Evolutionary conservation across 2,329 filamentous ascomycete genomes (phyloP).

Genomic region (Pestalotiopsis sp.): DNA sequence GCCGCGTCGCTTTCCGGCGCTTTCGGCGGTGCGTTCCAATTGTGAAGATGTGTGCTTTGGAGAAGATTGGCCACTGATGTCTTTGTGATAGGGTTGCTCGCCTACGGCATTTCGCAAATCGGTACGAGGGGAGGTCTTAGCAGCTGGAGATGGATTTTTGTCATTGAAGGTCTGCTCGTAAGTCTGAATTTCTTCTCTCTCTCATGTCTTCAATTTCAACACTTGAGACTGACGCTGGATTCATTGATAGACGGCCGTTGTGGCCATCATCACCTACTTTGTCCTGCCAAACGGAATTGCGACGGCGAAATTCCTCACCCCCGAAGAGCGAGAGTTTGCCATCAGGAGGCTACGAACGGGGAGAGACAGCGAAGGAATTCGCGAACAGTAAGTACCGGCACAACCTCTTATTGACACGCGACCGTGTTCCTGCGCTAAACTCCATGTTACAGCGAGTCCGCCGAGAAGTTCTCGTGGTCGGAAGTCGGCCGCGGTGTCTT

Average conservation of each 20-base stretch:
- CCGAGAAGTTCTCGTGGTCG: slow-evolving; percentile 60
- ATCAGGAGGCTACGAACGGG: slow-evolving; percentile 43
- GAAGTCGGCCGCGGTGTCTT: slow-evolving; percentile 65
- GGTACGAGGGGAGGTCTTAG: slow-evolving; percentile 54
- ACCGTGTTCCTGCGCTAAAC: not conserved
- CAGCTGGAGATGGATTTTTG: slow-evolving; percentile 66
- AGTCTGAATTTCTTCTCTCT: slow-evolving; percentile 21
- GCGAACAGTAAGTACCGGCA: not conserved
- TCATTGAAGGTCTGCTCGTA: slow-evolving; percentile 59
- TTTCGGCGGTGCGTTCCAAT: slow-evolving; percentile 52
- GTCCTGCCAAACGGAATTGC: slow-evolving; percentile 59
- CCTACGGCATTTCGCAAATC: slow-evolving; percentile 63
- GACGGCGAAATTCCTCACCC: slow-evolving; percentile 55
- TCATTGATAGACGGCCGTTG: slow-evolving; percentile 50
- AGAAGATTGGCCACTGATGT: not conserved
- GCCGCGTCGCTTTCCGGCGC: slow-evolving; percentile 67
- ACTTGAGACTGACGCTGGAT: slow-evolving; percentile 4
- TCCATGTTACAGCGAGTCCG: slow-evolving; percentile 26
- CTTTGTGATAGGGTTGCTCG: slow-evolving; percentile 48
- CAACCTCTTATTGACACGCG: too few species aligned
- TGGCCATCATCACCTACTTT: slow-evolving; percentile 54
- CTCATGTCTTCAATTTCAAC: not conserved
- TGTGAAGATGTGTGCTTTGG: not conserved
- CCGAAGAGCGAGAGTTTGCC: slow-evolving; percentile 53
- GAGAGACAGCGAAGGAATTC: not conserved